Evolutionary conservation across 495 filamentous ascomycete species (phyloP).

Genomic region (Emericellopsis terricola): DNA sequence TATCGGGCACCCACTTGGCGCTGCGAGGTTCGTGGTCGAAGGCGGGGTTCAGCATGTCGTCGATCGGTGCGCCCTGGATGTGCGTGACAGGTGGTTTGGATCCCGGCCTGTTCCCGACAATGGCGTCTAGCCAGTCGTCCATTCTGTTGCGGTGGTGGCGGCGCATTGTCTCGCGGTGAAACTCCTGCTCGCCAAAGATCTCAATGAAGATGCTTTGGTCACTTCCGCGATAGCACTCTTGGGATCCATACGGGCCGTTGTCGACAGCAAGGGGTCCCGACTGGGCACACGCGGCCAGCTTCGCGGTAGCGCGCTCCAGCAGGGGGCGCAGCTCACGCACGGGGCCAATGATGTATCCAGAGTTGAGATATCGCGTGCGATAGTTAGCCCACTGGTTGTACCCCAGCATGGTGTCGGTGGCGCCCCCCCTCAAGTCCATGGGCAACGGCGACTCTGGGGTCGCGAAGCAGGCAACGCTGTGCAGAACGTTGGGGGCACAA

Average conservation of each 20-base stretch:
- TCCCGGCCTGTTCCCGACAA: too few species aligned
- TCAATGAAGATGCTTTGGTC: slow-evolving; percentile 35
- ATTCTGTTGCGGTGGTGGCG: background rate
- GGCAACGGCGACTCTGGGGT: slow-evolving; percentile 3
- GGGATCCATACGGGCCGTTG: background rate
- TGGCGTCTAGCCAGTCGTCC: too few species aligned
- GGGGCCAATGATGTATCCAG: slow-evolving; percentile 34
- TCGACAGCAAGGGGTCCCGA: too few species aligned
- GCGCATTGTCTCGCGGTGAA: background rate
- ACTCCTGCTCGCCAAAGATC: slow-evolving; percentile 42
- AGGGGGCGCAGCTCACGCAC: slow-evolving; percentile 30
- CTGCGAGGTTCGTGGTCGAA: slow-evolving; percentile 1
- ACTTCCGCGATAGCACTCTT: background rate
- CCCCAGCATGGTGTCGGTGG: slow-evolving; percentile 3
- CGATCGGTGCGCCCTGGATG: background rate
- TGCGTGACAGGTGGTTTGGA: too few species aligned
- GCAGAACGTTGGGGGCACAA: background rate
- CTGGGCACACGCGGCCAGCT: background rate
- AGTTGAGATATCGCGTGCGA: slow-evolving; percentile 33
- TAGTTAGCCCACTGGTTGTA: slow-evolving; percentile 1
- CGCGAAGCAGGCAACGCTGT: background rate
- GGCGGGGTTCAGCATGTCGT: background rate
- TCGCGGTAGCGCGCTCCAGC: slow-evolving; percentile 13
- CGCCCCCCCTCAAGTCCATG: background rate
- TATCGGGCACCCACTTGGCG: background rate